phyloP scores from a whole-genome alignment of 768 basidiomycete genomes.

The Amanita brunnescens region DNA sequence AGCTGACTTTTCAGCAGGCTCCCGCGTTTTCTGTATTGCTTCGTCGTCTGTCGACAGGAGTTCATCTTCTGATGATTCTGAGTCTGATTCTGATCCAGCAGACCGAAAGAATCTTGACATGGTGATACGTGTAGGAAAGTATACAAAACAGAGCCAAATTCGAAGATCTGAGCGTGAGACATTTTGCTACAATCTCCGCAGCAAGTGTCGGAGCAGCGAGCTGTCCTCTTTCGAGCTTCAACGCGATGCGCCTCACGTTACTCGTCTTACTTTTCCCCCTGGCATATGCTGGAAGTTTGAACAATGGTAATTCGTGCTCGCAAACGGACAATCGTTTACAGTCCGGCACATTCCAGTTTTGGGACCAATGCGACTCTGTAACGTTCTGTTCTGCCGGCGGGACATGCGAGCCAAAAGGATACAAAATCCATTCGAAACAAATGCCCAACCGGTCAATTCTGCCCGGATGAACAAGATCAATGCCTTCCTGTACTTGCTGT shows the following conservation, averaged over 20 bases:
- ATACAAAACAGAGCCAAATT: neutral
- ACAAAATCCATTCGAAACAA: conserved; percentile 46
- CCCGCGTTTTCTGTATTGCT: conserved; percentile 20
- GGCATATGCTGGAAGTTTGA: conserved; percentile 38
- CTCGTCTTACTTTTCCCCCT: conserved; percentile 38
- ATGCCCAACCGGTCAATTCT: conserved; percentile 60
- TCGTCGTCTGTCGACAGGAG: conserved; percentile 71
- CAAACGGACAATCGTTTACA: conserved; percentile 58
- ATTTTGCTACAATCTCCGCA: neutral
- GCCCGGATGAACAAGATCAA: conserved; percentile 72
- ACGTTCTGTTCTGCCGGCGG: conserved; percentile 52
- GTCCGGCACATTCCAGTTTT: conserved; percentile 71
- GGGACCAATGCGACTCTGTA: conserved; percentile 64
- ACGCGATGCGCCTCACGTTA: conserved; percentile 35
- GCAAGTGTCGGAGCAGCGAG: neutral
- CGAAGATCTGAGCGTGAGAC: neutral
- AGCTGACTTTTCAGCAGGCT: conserved; percentile 29
- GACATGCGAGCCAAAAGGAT: conserved; percentile 56
- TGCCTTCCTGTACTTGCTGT: conserved; percentile 57
- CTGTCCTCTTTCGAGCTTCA: neutral
- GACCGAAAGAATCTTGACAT: conserved; percentile 91
- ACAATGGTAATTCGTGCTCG: conserved; percentile 40
- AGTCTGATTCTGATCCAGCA: conserved; percentile 70
- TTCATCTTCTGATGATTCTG: conserved; percentile 70
- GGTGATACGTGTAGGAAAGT: neutral